These are phyloP conservation scores for Pseudozyma pruni DNA, from an alignment of 1,284 basidiomycete species.

Conservation along the genomic window DNA sequence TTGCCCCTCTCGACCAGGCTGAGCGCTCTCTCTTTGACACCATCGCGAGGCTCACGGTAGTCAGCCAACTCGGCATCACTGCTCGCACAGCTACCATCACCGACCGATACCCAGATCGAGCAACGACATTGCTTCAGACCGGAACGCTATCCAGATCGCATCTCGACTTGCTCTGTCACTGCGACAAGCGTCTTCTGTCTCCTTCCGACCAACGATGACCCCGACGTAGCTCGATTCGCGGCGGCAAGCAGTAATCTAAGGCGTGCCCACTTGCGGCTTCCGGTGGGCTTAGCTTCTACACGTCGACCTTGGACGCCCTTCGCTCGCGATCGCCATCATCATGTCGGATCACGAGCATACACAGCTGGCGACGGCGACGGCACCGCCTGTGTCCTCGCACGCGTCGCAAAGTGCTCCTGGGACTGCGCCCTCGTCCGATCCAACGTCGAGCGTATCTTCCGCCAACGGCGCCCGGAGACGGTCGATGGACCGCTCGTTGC, in stretches of 20 bases:
- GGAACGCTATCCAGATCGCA: too few relatives aligned
- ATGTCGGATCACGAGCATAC: constrained; percentile 1
- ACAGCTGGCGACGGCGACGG: not conserved
- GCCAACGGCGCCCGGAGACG: not conserved
- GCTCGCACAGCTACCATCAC: too few relatives aligned
- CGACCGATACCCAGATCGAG: too few relatives aligned
- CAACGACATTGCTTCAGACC: too few relatives aligned
- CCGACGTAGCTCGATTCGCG: not conserved
- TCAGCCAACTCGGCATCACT: too few relatives aligned
- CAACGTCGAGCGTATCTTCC: not conserved
- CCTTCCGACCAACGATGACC: not conserved
- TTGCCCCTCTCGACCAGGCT: too few relatives aligned
- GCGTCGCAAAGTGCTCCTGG: not conserved
- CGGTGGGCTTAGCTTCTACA: not conserved
- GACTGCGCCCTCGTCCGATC: not conserved
- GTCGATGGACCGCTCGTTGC: constrained; percentile 2
- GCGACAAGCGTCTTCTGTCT: too few relatives aligned
- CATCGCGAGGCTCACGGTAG: too few relatives aligned
- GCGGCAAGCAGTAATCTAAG: not conserved
- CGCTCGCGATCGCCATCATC: not conserved
- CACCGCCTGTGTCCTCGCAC: not conserved
- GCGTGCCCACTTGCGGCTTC: not conserved
- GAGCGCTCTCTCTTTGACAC: too few relatives aligned
- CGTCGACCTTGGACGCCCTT: not conserved
- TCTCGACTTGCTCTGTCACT: too few relatives aligned